A percentile compares a stretch with the other conserved stretches of the same genome.
Evolutionary conservation across 805 yeast species (phyloP).

Genomic region (Myxozyma sirexii): DNA sequence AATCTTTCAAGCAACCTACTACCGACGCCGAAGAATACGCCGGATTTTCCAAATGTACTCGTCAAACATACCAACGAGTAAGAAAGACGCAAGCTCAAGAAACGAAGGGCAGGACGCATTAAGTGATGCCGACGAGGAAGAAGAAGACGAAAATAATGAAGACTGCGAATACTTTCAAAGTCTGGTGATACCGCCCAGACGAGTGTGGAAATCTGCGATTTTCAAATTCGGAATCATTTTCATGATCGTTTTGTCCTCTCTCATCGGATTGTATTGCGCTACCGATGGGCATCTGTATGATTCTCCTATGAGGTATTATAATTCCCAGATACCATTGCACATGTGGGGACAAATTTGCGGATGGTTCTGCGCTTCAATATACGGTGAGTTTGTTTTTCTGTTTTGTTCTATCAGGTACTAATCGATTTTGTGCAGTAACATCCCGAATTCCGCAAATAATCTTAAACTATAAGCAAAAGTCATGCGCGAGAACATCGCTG

Average conservation of each 20-base stretch:
- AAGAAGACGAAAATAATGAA: conserved; percentile 11
- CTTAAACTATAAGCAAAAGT: conserved; percentile 80
- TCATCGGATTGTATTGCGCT: conserved; percentile 48
- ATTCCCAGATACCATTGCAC: conserved; percentile 57
- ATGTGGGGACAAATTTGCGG: conserved; percentile 87
- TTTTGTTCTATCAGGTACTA: neutral
- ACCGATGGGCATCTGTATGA: conserved; percentile 45
- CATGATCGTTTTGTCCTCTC: conserved; percentile 76
- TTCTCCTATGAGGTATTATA: conserved; percentile 40
- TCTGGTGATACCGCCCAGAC: conserved; percentile 29
- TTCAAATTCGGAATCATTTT: conserved; percentile 69
- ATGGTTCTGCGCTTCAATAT: conserved; percentile 52
- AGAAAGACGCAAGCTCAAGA: conserved; percentile 60
- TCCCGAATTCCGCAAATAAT: conserved; percentile 92
- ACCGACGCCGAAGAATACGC: conserved; percentile 71
- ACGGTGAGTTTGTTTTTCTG: conserved; percentile 31
- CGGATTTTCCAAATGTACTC: conserved; percentile 62
- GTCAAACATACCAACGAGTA: conserved; percentile 70
- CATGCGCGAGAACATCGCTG: conserved; percentile 93
- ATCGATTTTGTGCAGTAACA: conserved; percentile 9
- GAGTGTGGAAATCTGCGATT: conserved; percentile 49
- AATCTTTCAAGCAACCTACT: conserved; percentile 78
- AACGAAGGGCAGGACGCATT: neutral
- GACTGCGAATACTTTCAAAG: conserved; percentile 28
- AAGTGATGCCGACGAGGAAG: conserved; percentile 12